These are phyloP conservation scores for Fusarium devonianum DNA, from an alignment of 2,329 filamentous ascomycete genomes.

Conservation along the genomic window DNA sequence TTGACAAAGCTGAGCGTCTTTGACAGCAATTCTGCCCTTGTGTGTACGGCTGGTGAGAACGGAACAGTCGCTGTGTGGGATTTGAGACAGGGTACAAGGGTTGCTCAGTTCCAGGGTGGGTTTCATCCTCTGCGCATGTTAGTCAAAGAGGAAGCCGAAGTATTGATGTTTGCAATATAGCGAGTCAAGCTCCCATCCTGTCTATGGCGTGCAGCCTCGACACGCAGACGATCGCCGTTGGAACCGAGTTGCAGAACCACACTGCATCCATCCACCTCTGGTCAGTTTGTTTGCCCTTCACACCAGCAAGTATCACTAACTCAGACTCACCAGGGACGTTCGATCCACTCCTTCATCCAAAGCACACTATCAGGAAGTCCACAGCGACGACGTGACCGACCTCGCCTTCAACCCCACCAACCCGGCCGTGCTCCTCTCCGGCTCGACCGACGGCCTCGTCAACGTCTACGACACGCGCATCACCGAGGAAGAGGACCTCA, in stretches of 20 bases:
- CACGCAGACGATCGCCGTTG: constrained; percentile 70
- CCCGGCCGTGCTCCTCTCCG: constrained; percentile 71
- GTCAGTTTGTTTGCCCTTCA: constrained; percentile 49
- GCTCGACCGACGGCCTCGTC: constrained; percentile 80
- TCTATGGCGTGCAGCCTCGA: constrained; percentile 68
- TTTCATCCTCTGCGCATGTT: constrained; percentile 24
- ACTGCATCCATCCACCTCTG: constrained; percentile 68
- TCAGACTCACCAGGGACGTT: constrained; percentile 60
- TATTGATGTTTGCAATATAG: constrained; percentile 38
- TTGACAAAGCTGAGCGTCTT: constrained; percentile 68
- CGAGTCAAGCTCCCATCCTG: constrained; percentile 61
- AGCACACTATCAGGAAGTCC: constrained; percentile 67
- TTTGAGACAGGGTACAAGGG: constrained; percentile 57
- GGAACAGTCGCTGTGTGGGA: constrained; percentile 74
- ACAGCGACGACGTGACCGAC: constrained; percentile 73
- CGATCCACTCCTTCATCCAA: constrained; percentile 56
- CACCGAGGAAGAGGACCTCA: constrained; percentile 77
- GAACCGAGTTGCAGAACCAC: constrained; percentile 74
- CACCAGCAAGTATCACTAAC: background rate
- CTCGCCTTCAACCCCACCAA: constrained; percentile 65
- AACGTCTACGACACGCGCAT: constrained; percentile 77
- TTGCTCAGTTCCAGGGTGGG: constrained; percentile 57
- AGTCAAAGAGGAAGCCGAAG: background rate
- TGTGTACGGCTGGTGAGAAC: constrained; percentile 76
- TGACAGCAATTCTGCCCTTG: constrained; percentile 58